These are phyloP conservation scores for Eucalyptus viminalis DNA, from an alignment of 345 rosid genomes.

Conservation along the genomic window DNA sequence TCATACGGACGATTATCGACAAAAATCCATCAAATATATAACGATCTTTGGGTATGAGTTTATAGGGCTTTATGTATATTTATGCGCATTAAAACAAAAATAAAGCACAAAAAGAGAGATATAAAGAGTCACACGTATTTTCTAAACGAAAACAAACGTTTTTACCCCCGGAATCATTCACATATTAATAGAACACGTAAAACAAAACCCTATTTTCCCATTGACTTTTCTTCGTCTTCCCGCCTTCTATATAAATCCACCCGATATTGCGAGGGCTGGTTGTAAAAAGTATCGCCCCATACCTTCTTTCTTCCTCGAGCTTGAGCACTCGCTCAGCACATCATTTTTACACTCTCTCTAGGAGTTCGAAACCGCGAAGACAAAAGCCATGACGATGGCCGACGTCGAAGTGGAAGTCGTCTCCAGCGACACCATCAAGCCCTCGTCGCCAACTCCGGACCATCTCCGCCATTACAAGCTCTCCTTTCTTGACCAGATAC, in stretches of 20 bases:
- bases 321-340: background rate
- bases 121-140: background rate
- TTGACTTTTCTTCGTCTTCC: background rate
- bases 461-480: background rate
- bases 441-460: constrained; percentile 7
- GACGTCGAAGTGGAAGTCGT: background rate
- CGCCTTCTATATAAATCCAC: background rate
- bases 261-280: background rate
- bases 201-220: background rate
- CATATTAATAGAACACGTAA: background rate
- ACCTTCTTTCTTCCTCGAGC: background rate
- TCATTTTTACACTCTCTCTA: background rate
- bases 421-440: constrained; percentile 16
- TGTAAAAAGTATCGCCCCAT: background rate
- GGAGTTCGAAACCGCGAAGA: background rate
- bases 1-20: background rate
- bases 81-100: background rate
- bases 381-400: background rate
- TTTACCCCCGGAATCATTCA: background rate
- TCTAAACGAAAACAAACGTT: background rate
- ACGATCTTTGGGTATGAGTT: background rate
- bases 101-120: background rate
- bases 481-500: constrained; percentile 14
- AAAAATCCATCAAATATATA: no score
- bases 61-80: background rate